phyloP scores from a whole-genome alignment of 148 eudicot genomes.

The Rhododendron molle region DNA sequence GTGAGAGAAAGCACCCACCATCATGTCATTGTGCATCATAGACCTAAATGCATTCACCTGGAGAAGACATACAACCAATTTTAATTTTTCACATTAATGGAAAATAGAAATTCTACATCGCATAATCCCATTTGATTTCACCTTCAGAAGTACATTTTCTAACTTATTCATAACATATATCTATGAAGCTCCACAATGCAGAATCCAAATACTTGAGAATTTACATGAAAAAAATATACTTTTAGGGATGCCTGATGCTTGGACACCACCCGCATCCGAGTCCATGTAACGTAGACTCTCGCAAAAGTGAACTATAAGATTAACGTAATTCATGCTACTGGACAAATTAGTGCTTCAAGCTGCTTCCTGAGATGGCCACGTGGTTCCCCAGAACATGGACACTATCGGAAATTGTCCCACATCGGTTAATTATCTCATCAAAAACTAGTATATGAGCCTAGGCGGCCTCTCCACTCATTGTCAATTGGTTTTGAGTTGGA shows the following conservation, averaged over 20 bases:
- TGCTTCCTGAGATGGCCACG: neutral
- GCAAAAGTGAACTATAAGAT: neutral
- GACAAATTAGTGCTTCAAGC: neutral
- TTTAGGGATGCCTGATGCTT: neutral
- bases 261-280: neutral
- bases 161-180: neutral
- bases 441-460: too few relatives aligned
- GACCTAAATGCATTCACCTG: slow-evolving; percentile 93
- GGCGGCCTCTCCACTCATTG: too few relatives aligned
- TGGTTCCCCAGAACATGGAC: neutral
- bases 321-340: neutral
- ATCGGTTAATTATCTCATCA: too few relatives aligned
- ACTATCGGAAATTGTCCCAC: too few relatives aligned
- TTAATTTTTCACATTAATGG: neutral
- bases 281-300: neutral
- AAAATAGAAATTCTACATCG: neutral
- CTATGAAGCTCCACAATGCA: neutral
- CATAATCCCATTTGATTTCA: neutral
- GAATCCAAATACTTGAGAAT: neutral
- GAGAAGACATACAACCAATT: slow-evolving; percentile 4
- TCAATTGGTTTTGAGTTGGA: too few relatives aligned
- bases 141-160: neutral
- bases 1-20: slow-evolving; percentile 98
- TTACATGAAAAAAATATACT: too few relatives aligned
- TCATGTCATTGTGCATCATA: slow-evolving; percentile 89